Percentiles rank a stretch among this genome's conserved stretches.
Evolutionary conservation across 257 asterid genomes (phyloP).

Genomic region (Schizonepeta tenuifolia): DNA sequence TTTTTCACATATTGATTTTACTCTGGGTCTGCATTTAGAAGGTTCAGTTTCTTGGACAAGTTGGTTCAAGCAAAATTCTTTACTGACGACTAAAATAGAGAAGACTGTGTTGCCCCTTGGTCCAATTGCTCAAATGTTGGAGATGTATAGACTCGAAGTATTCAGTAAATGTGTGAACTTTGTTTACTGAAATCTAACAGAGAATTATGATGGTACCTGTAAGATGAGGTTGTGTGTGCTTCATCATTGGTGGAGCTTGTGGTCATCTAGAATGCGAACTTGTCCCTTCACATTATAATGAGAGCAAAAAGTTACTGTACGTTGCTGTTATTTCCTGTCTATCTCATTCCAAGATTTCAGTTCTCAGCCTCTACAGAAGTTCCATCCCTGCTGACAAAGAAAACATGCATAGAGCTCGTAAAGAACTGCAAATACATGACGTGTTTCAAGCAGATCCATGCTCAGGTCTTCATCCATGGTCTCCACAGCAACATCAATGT

Average conservation of each 20-base stretch:
- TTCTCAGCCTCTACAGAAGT: slow-evolving; percentile 35
- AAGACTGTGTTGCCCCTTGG: not conserved
- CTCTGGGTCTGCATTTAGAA: not conserved
- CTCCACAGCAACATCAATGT: slow-evolving; percentile 61
- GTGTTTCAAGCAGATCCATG: slow-evolving; percentile 68
- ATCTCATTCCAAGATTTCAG: slow-evolving; percentile 33
- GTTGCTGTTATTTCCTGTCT: slow-evolving; percentile 34
- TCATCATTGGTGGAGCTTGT: not conserved
- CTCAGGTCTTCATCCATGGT: slow-evolving; percentile 61
- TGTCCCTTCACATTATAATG: slow-evolving; percentile 25
- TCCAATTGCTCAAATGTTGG: not conserved
- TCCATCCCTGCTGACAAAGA: slow-evolving; percentile 43
- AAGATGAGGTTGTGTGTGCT: not conserved
- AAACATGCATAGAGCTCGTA: slow-evolving; percentile 55
- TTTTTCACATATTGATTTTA: not conserved
- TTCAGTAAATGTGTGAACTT: not conserved
- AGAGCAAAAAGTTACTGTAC: slow-evolving; percentile 6
- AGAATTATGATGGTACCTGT: too few relatives aligned
- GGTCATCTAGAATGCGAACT: slow-evolving; percentile 8
- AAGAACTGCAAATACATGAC: slow-evolving; percentile 67
- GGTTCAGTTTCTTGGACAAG: not conserved
- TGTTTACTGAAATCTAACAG: not conserved
- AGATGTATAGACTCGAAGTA: not conserved
- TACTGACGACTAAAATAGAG: not conserved
- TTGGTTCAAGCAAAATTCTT: not conserved